phyloP scores from a whole-genome alignment of 257 asterid species.

The Solanum virginianum region DNA sequence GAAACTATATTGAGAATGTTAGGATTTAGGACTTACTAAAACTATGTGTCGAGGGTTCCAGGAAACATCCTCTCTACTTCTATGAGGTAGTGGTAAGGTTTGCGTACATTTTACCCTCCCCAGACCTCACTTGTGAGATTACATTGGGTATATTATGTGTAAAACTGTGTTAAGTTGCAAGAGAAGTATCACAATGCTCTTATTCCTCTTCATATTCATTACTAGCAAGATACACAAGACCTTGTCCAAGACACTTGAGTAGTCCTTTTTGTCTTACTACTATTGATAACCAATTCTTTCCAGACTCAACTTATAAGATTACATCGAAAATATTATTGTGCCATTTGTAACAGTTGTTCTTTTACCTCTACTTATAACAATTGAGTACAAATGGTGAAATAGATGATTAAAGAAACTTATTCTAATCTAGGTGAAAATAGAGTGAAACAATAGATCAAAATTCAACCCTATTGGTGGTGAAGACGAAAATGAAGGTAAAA shows the following conservation, averaged over 20 bases:
- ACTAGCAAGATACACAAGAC: neutral
- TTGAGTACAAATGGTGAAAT: neutral
- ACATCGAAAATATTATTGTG: neutral
- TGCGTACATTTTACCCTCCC: no score
- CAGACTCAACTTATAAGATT: neutral
- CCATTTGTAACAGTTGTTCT: neutral
- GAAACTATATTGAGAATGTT: slow-evolving; percentile 4
- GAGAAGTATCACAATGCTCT: neutral
- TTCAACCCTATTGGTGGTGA: neutral
- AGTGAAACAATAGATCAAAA: neutral
- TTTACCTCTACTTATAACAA: neutral
- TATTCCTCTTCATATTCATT: neutral
- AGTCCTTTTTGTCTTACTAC: neutral
- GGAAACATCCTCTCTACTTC: no score
- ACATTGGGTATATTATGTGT: no score
- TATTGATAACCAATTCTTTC: neutral
- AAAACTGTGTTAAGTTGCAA: neutral
- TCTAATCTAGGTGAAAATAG: neutral
- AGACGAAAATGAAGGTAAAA: neutral
- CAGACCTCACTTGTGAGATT: no score
- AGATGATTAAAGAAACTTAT: neutral
- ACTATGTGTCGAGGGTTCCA: no score
- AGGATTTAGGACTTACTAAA: neutral
- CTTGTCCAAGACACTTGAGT: neutral
- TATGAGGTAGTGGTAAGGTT: no score